A percentile compares a stretch with the other conserved stretches of the same genome.
Evolutionary conservation across 2,329 filamentous ascomycete species (phyloP).

Genomic region (Penicillium italicum): DNA sequence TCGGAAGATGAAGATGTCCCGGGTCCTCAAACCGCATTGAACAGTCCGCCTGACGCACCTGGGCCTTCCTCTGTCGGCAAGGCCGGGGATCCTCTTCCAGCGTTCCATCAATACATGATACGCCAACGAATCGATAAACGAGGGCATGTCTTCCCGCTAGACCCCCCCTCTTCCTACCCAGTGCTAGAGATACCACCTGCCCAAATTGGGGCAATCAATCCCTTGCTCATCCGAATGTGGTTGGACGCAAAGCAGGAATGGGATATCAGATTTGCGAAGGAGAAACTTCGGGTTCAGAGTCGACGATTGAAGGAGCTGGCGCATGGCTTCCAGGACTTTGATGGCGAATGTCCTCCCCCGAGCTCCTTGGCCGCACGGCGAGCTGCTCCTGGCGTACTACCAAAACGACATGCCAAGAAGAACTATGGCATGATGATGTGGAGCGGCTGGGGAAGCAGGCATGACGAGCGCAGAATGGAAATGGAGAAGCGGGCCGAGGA

Average conservation of each 20-base stretch:
- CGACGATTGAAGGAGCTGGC: conserved; percentile 69
- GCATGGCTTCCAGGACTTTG: conserved; percentile 67
- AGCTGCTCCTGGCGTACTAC: conserved; percentile 31
- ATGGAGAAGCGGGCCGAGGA: conserved; percentile 26
- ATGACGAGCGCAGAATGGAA: conserved; percentile 70
- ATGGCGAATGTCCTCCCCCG: conserved; percentile 75
- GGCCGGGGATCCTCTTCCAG: conserved; percentile 77
- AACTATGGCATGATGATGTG: conserved; percentile 78
- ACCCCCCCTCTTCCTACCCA: conserved; percentile 60
- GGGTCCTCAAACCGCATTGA: conserved; percentile 5
- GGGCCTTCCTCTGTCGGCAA: conserved; percentile 61
- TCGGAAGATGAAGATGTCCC: conserved; percentile 17
- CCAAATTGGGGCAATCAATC: conserved; percentile 75
- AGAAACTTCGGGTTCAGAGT: conserved; percentile 69
- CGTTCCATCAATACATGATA: conserved; percentile 84
- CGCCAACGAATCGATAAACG: conserved; percentile 79
- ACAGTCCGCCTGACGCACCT: conserved; percentile 5
- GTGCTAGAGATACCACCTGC: conserved; percentile 61
- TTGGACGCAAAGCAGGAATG: conserved; percentile 67
- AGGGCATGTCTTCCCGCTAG: conserved; percentile 68
- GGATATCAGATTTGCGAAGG: conserved; percentile 67
- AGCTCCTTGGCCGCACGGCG: conserved; percentile 75
- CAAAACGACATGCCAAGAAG: conserved; percentile 42
- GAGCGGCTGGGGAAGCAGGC: conserved; percentile 83
- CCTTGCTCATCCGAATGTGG: conserved; percentile 78